Percentiles rank a stretch among this genome's conserved stretches.
Evolutionary conservation across 2,329 filamentous ascomycete genomes (phyloP).

Genomic region (Botrytis squamosa): DNA sequence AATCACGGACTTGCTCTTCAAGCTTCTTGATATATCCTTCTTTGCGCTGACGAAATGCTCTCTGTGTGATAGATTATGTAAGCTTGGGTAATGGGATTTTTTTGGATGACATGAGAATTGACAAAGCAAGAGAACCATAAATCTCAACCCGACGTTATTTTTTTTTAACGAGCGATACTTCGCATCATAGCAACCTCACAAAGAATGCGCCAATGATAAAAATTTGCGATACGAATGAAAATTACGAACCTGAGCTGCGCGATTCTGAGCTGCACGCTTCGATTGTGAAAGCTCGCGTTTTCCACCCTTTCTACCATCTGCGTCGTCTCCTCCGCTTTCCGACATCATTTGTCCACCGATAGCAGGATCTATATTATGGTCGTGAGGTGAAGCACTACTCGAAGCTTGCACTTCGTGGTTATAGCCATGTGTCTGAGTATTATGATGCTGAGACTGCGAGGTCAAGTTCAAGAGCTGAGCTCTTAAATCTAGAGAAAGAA

Average conservation of each 20-base stretch:
- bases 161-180: constrained; percentile 30
- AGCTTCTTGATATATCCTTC: constrained; percentile 98
- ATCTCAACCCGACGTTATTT: constrained; percentile 18
- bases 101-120: constrained; percentile 42
- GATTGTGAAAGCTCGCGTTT: constrained; percentile 93
- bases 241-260: constrained; percentile 83
- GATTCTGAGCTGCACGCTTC: constrained; percentile 45
- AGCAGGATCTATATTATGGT: constrained; percentile 41
- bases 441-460: constrained; percentile 24
- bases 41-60: constrained; percentile 95
- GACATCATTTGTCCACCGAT: constrained; percentile 38
- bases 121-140: constrained; percentile 39
- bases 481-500: constrained; percentile 38
- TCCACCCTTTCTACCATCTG: constrained; percentile 65
- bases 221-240: constrained; percentile 13
- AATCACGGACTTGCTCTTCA: constrained; percentile 87
- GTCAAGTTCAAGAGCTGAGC: constrained; percentile 39
- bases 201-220: constrained; percentile 14
- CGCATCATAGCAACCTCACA: constrained; percentile 17
- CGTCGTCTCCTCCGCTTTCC: constrained; percentile 35
- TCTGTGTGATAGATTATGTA: constrained; percentile 53
- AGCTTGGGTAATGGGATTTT: constrained; percentile 28
- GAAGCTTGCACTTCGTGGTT: constrained; percentile 34
- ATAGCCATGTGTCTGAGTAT: constrained; percentile 37
- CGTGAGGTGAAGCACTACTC: constrained; percentile 38